A percentile compares a stretch with the other conserved stretches of the same genome.
phyloP scores from a whole-genome alignment of 371 early-diverging fungal genomes.

The Syncephalastrum contaminatum region DNA sequence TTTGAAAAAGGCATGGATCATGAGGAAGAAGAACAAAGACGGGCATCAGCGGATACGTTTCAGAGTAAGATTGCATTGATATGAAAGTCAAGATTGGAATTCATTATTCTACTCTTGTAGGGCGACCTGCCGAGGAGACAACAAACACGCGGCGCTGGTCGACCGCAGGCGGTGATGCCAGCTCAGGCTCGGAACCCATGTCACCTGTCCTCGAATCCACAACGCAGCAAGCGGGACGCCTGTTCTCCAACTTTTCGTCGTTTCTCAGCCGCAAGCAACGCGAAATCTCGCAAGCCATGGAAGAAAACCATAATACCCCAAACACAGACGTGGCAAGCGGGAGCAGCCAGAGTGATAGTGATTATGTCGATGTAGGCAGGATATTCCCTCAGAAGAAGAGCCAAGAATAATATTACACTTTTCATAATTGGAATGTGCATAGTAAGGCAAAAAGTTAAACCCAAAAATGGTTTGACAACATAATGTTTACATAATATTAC shows the following conservation, averaged over 20 bases:
- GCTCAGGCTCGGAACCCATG: no score
- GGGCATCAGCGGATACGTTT: constrained; percentile 11
- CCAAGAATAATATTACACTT: neutral
- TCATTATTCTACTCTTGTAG: neutral
- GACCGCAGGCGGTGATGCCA: constrained; percentile 11
- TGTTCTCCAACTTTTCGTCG: constrained; percentile 57
- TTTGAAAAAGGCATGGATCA: constrained; percentile 36
- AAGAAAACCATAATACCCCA: constrained; percentile 23
- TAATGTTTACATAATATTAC: no score
- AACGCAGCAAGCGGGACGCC: constrained; percentile 53
- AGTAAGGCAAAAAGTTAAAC: no score
- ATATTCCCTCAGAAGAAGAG: constrained; percentile 1
- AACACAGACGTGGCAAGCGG: constrained; percentile 26
- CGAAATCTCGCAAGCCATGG: constrained; percentile 54
- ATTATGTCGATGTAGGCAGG: no score
- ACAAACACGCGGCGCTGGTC: constrained; percentile 1
- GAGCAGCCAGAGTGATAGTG: no score
- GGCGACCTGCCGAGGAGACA: neutral
- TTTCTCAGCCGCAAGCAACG: constrained; percentile 55
- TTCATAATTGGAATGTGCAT: no score
- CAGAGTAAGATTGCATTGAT: constrained; percentile 4
- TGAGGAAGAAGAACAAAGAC: constrained; percentile 14
- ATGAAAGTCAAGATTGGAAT: constrained; percentile 1
- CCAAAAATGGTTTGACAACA: no score
- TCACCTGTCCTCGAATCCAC: constrained; percentile 41